Evolutionary conservation across 768 basidiomycete genomes (phyloP).

Genomic region (Brasilioporus rufonigricans): DNA sequence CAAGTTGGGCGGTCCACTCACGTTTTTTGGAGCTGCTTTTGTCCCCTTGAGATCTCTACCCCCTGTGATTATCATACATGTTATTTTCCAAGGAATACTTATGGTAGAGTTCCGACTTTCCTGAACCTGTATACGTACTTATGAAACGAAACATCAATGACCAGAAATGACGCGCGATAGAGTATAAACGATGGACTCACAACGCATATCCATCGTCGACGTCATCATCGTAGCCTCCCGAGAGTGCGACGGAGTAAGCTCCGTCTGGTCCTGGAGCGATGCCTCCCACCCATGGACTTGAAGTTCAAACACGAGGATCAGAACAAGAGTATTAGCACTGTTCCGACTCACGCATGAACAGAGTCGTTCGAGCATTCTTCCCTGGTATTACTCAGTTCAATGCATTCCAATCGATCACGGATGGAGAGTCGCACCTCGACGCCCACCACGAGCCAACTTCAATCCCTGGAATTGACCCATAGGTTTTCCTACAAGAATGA

Average conservation of each 20-base stretch:
- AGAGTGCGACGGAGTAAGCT: slow-evolving; percentile 82
- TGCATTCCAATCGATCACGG: not conserved
- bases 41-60: slow-evolving; percentile 89
- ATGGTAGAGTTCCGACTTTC: slow-evolving; percentile 30
- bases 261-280: slow-evolving; percentile 63
- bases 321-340: not conserved
- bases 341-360: slow-evolving; percentile 74
- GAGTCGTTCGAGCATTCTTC: slow-evolving; percentile 71
- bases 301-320: not conserved
- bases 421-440: slow-evolving; percentile 43
- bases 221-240: slow-evolving; percentile 88
- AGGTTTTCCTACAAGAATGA: slow-evolving; percentile 55
- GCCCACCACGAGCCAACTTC: slow-evolving; percentile 85
- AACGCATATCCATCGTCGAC: slow-evolving; percentile 80
- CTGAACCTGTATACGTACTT: slow-evolving; percentile 81
- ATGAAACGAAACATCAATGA: not conserved
- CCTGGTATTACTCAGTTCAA: slow-evolving; percentile 24
- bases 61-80: slow-evolving; percentile 39
- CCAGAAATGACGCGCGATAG: not conserved
- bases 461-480: slow-evolving; percentile 78
- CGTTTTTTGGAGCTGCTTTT: slow-evolving; percentile 79
- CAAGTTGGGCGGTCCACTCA: slow-evolving; percentile 30
- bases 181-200: slow-evolving; percentile 43
- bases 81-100: not conserved
- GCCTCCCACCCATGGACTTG: slow-evolving; percentile 80